Evolutionary conservation across 106 monocot genomes (phyloP), one percentile per base, ranked within the genome.

Genomic region (Cymbidium sinense): DNA sequence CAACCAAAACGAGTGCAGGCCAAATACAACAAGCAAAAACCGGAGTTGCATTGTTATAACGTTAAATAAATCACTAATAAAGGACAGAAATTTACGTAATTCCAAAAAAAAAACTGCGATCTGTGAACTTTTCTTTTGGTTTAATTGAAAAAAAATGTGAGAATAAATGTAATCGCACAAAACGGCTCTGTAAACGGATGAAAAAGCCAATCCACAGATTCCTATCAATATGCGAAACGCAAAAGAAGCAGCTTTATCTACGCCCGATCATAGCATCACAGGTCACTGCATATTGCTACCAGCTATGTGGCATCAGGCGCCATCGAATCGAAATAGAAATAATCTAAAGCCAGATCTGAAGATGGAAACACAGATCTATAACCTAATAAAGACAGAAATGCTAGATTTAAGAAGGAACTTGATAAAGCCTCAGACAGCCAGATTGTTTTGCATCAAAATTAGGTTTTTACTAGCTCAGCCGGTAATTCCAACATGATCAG

Each of bases 251-350:
- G 64, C 61, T 84, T 81, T 4, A 23, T 85, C 21, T 85, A 11
- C 69, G 81, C 85, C 85, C 62, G 37, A 82, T 82, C 85, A 75
- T 78, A 85, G 85, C 85, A 85, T 82, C 85, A 39, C 78, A 10
- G 67, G 81, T 85, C 85, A 85, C 2, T 27, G 81, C 85, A 77
- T 18, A 6, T 21, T 28, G 65, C 84, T 84, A 80, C 30, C 76
- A 15, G 67, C 67, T 67, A 28, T 67, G 67, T 67, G 67, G 67
- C 67, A 79, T 78, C 83, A 71, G 77, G 78, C 77, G 73, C 55
- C 0, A 0, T 3, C 13, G 4, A 10, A 30, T 15, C 13, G 13
- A 31, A 2, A 4, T 1, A 50, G 7, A 18, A 7, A 4, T 5
- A 55, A 55, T 0, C n/a, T 19, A 55, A 55, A 5, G 1, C 54